These are phyloP conservation scores for Ganoderma resinaceum DNA, from an alignment of 1,284 basidiomycete genomes.

Conservation along the genomic window DNA sequence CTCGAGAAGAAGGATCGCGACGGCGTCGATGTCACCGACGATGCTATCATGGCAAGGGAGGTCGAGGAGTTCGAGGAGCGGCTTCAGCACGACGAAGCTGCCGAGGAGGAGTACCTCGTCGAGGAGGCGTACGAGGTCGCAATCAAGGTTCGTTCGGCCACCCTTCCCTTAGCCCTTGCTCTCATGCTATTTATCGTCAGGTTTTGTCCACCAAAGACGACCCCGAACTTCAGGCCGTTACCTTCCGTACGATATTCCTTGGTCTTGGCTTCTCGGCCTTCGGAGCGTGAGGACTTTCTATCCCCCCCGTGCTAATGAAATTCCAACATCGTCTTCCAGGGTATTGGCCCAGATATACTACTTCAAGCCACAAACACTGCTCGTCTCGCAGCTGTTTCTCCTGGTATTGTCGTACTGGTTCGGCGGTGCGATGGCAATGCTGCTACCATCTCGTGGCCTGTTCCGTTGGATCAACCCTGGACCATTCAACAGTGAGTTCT, in stretches of 20 bases:
- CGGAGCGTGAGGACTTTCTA: conserved; percentile 37
- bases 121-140: conserved; percentile 45
- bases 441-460: conserved; percentile 42
- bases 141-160: conserved; percentile 39
- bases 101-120: conserved; percentile 43
- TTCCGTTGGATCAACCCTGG: conserved; percentile 51
- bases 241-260: conserved; percentile 47
- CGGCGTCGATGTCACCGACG: conserved; percentile 28
- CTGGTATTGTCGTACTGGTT: conserved; percentile 47
- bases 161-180: neutral
- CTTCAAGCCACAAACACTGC: conserved; percentile 46
- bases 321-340: conserved; percentile 29
- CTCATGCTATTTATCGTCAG: conserved; percentile 24
- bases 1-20: conserved; percentile 33
- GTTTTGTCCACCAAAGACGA: conserved; percentile 48
- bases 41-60: conserved; percentile 37
- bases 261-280: conserved; percentile 46
- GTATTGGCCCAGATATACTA: conserved; percentile 48
- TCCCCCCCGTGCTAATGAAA: conserved; percentile 14
- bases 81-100: conserved; percentile 41
- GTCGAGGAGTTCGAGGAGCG: conserved; percentile 47
- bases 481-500: conserved; percentile 48
- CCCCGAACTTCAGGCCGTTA: conserved; percentile 44
- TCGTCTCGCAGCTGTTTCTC: conserved; percentile 43
- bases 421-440: conserved; percentile 42